Evolutionary conservation across 371 early-diverging fungal genomes (phyloP), one percentile per base, ranked within the genome.

Genomic region (Blakeslea trispora): DNA sequence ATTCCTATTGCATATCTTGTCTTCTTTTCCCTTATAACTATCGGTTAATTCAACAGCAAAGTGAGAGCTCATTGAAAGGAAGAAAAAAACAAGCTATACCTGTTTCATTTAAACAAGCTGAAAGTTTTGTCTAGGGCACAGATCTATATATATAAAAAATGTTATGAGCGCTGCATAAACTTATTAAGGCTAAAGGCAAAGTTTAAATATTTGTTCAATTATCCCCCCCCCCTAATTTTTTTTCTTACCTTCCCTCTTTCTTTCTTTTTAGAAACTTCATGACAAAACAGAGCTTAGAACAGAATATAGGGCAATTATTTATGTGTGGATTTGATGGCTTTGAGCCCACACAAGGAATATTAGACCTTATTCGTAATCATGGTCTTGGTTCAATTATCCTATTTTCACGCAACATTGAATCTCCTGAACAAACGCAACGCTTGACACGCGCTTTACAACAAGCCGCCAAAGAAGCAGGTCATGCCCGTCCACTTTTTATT

Each of bases 361-460:
- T 72, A 14, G 68, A 79, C 41, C 68, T 79, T 17, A 76, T 79
- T 54, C 58, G 61, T 21, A 46, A 72, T 32, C 72, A 74, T 55
- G 60, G 74, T 53, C 59, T 76, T 11, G 80, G 77, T 17, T 64
- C 71, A 11, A 52, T 79, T 59, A 79, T 79, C 46, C 63, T 76
- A 15, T 79, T 79, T 50, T 75, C 77, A 10, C 72, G 80, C 32
- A 79, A 79, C 43, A 79, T 79, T 28, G 71, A 63, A 21, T 59
- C 70, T 1, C 66, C 73, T 0, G 64, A 64, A 23, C 75, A 76
- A 49, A 59, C 71, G 0, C 68, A 61, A 13, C 54, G 44, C 9
- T 24, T 79, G 45, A 76, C 69, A 4, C 48, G 54, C 3, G 39
- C 45, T 0, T 50, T 79, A 18, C 80, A 79, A 45, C 41, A 51